These are phyloP conservation scores for Zygosaccharomyces kombuchaensis DNA, from an alignment of 805 yeast genomes.

Conservation along the genomic window DNA sequence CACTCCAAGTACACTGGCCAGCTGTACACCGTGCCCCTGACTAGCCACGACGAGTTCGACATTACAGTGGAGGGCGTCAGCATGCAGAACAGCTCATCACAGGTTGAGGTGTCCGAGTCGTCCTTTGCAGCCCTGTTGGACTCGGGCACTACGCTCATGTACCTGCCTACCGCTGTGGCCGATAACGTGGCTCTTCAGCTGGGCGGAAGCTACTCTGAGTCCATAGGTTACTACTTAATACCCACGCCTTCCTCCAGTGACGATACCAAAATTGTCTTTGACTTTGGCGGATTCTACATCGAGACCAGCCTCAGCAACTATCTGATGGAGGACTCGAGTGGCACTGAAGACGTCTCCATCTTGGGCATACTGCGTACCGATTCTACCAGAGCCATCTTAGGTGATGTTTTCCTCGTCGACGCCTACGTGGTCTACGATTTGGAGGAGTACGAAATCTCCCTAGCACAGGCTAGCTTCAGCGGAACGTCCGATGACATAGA, in stretches of 20 bases:
- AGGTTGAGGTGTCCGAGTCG: slow-evolving; percentile 22
- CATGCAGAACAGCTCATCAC: slow-evolving; percentile 27
- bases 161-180: slow-evolving; percentile 41
- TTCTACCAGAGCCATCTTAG: slow-evolving; percentile 39
- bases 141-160: slow-evolving; percentile 50
- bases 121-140: slow-evolving; percentile 44
- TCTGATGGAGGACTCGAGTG: slow-evolving; percentile 11
- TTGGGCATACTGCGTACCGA: slow-evolving; percentile 35
- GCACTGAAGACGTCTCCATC: slow-evolving; percentile 36
- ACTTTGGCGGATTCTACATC: slow-evolving; percentile 8
- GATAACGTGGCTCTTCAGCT: slow-evolving; percentile 36
- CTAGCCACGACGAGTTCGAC: slow-evolving; percentile 34
- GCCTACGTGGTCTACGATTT: slow-evolving; percentile 67
- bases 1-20: slow-evolving; percentile 52
- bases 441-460: slow-evolving; percentile 49
- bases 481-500: slow-evolving; percentile 40
- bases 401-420: slow-evolving; percentile 60
- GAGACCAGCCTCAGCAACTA: slow-evolving; percentile 1
- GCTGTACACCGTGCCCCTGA: slow-evolving; percentile 43
- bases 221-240: slow-evolving; percentile 41
- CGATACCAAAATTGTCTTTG: slow-evolving; percentile 19
- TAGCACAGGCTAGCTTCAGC: slow-evolving; percentile 44
- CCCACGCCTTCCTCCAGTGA: slow-evolving; percentile 36
- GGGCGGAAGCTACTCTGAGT: slow-evolving; percentile 39
- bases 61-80: slow-evolving; percentile 33